Evolutionary conservation across 169 alveolate species (phyloP), one percentile per base, ranked within the genome.

Genomic region (Cryptosporidium felis): DNA sequence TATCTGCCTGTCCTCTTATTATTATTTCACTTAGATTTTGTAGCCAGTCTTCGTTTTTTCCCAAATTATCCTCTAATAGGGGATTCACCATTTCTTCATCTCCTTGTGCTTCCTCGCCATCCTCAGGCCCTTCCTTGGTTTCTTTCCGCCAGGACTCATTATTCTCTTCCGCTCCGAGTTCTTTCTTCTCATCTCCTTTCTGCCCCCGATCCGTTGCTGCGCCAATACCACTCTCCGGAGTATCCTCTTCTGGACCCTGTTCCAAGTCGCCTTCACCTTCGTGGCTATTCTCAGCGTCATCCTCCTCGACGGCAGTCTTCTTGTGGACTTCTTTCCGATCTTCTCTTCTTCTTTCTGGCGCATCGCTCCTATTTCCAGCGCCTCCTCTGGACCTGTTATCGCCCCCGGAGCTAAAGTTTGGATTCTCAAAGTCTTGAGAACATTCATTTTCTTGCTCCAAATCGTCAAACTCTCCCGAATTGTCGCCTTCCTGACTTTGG

Each of bases 81-180:
- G 74, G 88, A 89, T 65, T 82, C 94, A 58, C 82, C 88, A 61
- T 65, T 51, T 82, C 62, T 32, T 92, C 88, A 62, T 82, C 79
- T 9, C 88, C 80, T 34, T 89, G 89, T 10, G 51, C 82, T 32
- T 60, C 80, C 14, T 82, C 90, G 62, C 62, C 91, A 18, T 80
- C 34, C 10, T 62, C 91, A 58, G 51, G 88, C 44, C 61, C 90
- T 65, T 90, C 65, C 44, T 80, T 82, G 66, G 41, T 89, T 10
- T 21, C 90, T 80, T 53, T 90, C 92, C 49, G 90, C 90, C 89
- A 81, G 82, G 88, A 80, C n/a, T 88, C 89, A 80, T 80, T 32
- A 14, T 91, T 92, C 62, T 89, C 62, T 81, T 89, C 80, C 18
- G 74, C 82, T n/a, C 82, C 82, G 42, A 79, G 89, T 42, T 53